Evolutionary conservation across 139 green algal genomes (phyloP).

Genomic region (Nannochloris sp.): DNA sequence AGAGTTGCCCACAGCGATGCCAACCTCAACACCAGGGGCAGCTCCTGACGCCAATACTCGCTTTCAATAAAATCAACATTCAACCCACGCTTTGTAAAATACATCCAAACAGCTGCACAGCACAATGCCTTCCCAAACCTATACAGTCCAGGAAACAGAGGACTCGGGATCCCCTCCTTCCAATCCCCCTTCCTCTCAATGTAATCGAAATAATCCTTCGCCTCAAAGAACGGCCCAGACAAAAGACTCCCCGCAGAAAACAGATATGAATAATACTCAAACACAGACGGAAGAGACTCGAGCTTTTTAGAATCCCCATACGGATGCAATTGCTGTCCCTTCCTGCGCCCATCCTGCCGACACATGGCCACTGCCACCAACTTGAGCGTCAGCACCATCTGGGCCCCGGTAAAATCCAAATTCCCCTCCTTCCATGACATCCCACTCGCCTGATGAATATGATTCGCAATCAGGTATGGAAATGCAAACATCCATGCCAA

Average conservation of each 20-base stretch:
- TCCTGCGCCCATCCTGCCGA: conserved; percentile 6
- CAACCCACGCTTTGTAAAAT: not conserved
- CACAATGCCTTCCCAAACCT: conserved; percentile 38
- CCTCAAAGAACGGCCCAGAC: conserved; percentile 71
- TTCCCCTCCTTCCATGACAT: conserved; percentile 63
- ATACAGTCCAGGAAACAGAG: conserved; percentile 19
- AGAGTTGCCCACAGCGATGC: conserved; percentile 20
- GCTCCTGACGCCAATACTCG: not conserved
- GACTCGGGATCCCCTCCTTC: conserved; percentile 15
- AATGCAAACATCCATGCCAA: conserved; percentile 64
- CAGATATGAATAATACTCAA: conserved; percentile 66
- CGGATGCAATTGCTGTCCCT: not conserved
- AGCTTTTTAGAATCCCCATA: conserved; percentile 28
- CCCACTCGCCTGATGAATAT: conserved; percentile 64
- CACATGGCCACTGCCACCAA: conserved; percentile 61
- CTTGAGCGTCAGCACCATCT: conserved; percentile 82
- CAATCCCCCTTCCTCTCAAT: conserved; percentile 39
- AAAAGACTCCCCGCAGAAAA: conserved; percentile 76
- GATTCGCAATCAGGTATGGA: conserved; percentile 66
- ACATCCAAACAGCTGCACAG: conserved; percentile 34
- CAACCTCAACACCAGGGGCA: conserved; percentile 6
- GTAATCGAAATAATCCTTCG: conserved; percentile 64
- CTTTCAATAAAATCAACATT: conserved; percentile 13
- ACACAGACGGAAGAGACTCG: conserved; percentile 30
- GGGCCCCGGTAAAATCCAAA: conserved; percentile 67